Percentiles rank a stretch among this genome's conserved stretches.
Conservation (phyloP, 257 asterid species). For the Jacaranda copaia region DNA sequence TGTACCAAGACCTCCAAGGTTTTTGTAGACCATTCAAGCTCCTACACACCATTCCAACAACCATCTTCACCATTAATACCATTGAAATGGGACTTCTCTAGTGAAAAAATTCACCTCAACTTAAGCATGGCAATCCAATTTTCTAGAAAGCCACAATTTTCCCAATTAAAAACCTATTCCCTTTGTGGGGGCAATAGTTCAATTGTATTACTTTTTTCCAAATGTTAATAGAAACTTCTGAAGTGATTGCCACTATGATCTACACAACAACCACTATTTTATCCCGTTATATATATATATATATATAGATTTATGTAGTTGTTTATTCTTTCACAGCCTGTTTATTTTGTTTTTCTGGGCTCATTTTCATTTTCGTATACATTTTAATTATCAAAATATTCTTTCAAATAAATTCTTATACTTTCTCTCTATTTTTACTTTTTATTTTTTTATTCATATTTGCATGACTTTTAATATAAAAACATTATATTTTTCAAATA, state of each 20-base stretch:
- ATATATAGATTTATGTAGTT: too few relatives aligned
- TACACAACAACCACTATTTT: neutral
- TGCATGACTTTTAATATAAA: too few relatives aligned
- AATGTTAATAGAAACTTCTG: neutral
- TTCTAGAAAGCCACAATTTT: neutral
- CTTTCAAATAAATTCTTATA: too few relatives aligned
- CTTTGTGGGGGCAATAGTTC: neutral
- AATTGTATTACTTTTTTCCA: neutral
- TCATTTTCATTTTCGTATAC: too few relatives aligned
- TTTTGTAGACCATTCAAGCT: neutral
- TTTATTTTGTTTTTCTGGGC: too few relatives aligned
- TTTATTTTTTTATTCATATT: too few relatives aligned
- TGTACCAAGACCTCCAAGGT: neutral
- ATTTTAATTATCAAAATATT: too few relatives aligned
- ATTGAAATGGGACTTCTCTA: neutral
- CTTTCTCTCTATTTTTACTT: too few relatives aligned
- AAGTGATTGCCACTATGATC: neutral
- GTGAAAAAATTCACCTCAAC: neutral
- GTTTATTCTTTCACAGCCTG: too few relatives aligned
- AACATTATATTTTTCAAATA: too few relatives aligned
- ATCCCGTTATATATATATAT: neutral
- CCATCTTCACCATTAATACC: neutral
- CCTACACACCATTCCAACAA: neutral
- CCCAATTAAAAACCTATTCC: neutral
- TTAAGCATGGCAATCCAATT: neutral